Evolutionary conservation across 352 stramenopile species (phyloP).

Genomic region (Phytophthora chlamydospora): DNA sequence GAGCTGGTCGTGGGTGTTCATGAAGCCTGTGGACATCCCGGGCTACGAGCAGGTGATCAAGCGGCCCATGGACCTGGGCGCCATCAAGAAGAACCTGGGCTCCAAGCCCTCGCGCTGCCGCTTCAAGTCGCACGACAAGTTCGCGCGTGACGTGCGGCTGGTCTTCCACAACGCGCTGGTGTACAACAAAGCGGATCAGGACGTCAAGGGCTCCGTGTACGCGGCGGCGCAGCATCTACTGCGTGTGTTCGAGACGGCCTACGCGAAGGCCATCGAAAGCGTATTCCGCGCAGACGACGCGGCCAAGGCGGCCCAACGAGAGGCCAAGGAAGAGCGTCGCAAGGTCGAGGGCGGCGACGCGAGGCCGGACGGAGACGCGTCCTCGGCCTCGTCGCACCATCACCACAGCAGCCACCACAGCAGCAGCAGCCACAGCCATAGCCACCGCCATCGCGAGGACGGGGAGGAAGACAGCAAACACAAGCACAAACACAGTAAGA

Average conservation of each 20-base stretch:
- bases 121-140: constrained; percentile 87
- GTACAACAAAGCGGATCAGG: constrained; percentile 81
- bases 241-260: constrained; percentile 83
- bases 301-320: constrained; percentile 15
- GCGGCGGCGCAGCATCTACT: constrained; percentile 81
- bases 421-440: background rate
- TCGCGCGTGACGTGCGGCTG: constrained; percentile 79
- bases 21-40: constrained; percentile 73
- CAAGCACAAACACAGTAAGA: constrained; percentile 66
- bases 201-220: constrained; percentile 81
- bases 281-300: constrained; percentile 53
- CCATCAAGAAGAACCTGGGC: constrained; percentile 77
- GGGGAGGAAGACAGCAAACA: constrained; percentile 45
- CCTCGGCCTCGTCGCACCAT: constrained; percentile 22
- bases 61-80: constrained; percentile 85
- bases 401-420: constrained; percentile 24
- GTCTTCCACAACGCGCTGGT: constrained; percentile 85
- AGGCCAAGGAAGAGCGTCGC: constrained; percentile 33
- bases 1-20: constrained; percentile 89
- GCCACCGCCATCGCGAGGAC: constrained; percentile 34
- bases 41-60: constrained; percentile 81
- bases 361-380: constrained; percentile 8
- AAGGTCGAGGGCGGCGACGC: constrained; percentile 16
- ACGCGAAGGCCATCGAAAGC: constrained; percentile 73
- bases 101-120: constrained; percentile 82